Base-by-base conservation (phyloP, 805 yeast species). In the Debaryomyces tyrocola region DNA sequence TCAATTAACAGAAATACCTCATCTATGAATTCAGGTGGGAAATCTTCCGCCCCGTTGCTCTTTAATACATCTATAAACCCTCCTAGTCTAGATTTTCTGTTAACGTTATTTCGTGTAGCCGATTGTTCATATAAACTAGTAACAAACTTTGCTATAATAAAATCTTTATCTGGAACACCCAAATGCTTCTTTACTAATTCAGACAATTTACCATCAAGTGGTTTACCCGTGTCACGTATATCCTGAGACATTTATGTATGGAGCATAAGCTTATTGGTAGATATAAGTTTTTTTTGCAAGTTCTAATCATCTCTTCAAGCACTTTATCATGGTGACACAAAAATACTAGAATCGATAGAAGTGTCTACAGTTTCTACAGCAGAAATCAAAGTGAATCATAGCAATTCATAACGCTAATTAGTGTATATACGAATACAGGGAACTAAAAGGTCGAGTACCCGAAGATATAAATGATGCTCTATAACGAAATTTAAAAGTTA, bases 1-100 rank as follows among this genome's bases (percentile, higher is more conserved):
- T 47, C 27, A 40, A 43, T 20, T 29, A 40, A 27, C 20, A 41
- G 18, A 45, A 53, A 60, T 6, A 63, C 58, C 6, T 56, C 54
- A 11, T 44, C 44, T 2, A 67, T 49, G 45, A 73, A 71, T 35
- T 56, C 60, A 9, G 36, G 45, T 1, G 77, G 75, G 43, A 73
- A 72, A 18, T 64, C 73, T 9, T 62, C 69, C 4, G 76, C 77
- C 1, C 78, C 77, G 51, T 71, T 71, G n/a, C 58, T 60, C 17
- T 50, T 44, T 14, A 72, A 52, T 7, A 58, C 33, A 4, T 24
- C 27, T 18, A 40, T 31, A 33, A 45, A 46, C 2, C 20, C 21
- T 40, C 44, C 24, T 17, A 48, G 20, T 37, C 47, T 27, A 18
- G 20, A 10, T 29, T 45, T n/a, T 43, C 40, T 20, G 27, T 35